Base-by-base conservation (phyloP, 257 asterid genomes). In the Penstemon eatonii region DNA sequence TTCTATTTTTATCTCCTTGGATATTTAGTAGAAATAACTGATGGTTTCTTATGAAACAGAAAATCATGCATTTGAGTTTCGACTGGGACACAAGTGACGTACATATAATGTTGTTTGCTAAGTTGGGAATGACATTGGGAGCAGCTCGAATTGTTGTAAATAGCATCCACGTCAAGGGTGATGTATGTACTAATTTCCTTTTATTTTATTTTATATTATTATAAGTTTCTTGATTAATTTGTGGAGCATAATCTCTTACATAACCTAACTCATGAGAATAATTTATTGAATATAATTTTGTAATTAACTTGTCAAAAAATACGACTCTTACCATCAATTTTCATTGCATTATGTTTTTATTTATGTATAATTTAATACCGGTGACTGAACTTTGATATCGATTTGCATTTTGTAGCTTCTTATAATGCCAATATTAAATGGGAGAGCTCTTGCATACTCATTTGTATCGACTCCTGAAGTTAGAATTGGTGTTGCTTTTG, bases 101-200 rank as follows among this genome's bases (percentile, higher is more conserved):
- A 65, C 85, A 87, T 76, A 86, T 94, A 66, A 43, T 89, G 90
- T 67, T 94, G 87, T 84, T 73, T 57, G 98, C 98, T 43, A 94
- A 91, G 89, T 76, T 94, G 86, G 96, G 87, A 71, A 85, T 69
- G 82, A 97, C 97, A 67, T 79, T 81, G 88, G 99, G 99, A 79
- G 89, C 98, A 74, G 99, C 98, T 60, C 86, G 96, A 67, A 89
- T 94, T 13, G 81, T 91, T 63, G 83, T 94, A 45, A 94, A 91
- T 78, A 91, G 88, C 85, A 77, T 94, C 85, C 98, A 94, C 78
- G 66, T 94, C 81, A 94, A 87, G 93, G 99, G 99, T 61, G 89
- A 87, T 81, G 99, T 94, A 86, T 45, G 98, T 83, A 49, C 75
- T 74, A n/a, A 40, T 47, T 45, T 50, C 63, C 60, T 53, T 39